These are phyloP conservation scores for Coix lacrymajobi DNA, from an alignment of 176 grass and related monocot genomes.

Conservation along the genomic window DNA sequence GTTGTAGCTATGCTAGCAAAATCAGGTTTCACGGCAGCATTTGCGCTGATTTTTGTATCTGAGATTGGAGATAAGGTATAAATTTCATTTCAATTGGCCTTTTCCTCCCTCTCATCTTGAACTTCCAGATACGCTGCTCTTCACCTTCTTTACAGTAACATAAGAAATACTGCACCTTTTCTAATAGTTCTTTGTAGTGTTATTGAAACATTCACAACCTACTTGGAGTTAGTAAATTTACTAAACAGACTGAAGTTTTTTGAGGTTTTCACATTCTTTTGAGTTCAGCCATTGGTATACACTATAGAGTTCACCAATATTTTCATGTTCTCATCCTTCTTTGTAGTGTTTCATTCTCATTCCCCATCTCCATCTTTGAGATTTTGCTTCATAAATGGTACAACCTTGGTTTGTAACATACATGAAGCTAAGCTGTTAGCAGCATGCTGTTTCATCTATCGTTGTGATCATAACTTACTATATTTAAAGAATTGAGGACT, in stretches of 20 bases:
- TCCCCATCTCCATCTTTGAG: background rate
- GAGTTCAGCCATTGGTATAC: background rate
- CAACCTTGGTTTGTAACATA: background rate
- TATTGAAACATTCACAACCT: background rate
- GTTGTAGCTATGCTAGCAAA: slow-evolving; percentile 63
- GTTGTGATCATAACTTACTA: background rate
- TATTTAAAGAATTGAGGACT: background rate
- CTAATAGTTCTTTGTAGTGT: background rate
- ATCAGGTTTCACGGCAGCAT: slow-evolving; percentile 94
- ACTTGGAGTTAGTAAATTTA: background rate
- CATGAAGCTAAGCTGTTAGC: slow-evolving; percentile 1
- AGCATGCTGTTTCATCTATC: background rate
- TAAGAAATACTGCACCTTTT: background rate
- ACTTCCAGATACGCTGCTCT: background rate
- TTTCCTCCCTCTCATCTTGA: background rate
- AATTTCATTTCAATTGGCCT: background rate
- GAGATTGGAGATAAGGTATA: slow-evolving; percentile 97
- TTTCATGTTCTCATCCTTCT: background rate
- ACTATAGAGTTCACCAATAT: background rate
- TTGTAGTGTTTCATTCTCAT: background rate
- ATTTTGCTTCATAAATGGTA: background rate
- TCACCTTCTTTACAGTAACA: background rate
- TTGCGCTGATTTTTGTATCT: slow-evolving; percentile 89
- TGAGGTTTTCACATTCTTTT: background rate
- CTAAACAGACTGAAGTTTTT: background rate